phyloP scores from a whole-genome alignment of 371 early-diverging fungal genomes.

The Catenaria anguillulae region DNA sequence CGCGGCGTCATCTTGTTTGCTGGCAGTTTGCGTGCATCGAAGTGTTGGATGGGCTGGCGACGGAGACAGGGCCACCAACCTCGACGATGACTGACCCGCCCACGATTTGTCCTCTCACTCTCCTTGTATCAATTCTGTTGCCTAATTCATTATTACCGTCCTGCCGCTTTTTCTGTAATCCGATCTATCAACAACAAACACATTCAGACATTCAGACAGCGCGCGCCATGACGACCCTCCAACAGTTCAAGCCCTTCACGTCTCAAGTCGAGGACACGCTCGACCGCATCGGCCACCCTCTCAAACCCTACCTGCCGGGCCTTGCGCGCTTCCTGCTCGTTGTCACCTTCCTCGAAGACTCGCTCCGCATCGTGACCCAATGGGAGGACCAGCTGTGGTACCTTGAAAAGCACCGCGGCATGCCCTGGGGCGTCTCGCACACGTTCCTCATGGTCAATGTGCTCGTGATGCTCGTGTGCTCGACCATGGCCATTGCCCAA shows the following conservation, averaged over 20 bases:
- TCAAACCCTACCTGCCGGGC: slow-evolving; percentile 82
- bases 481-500: slow-evolving; percentile 57
- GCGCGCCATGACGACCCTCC: not conserved
- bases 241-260: slow-evolving; percentile 3
- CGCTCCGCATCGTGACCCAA: slow-evolving; percentile 70
- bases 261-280: slow-evolving; percentile 54
- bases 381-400: slow-evolving; percentile 75
- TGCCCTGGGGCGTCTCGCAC: slow-evolving; percentile 60
- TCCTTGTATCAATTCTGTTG: no score
- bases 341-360: slow-evolving; percentile 89
- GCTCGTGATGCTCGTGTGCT: slow-evolving; percentile 60
- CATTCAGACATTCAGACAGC: no score
- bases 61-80: no score
- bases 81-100: no score
- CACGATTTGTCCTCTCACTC: no score
- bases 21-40: no score
- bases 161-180: no score
- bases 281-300: slow-evolving; percentile 52
- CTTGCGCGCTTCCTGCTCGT: slow-evolving; percentile 83
- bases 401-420: slow-evolving; percentile 57
- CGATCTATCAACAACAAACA: no score
- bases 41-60: no score
- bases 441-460: slow-evolving; percentile 72
- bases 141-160: no score
- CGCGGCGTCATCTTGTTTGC: no score